phyloP scores from a whole-genome alignment of 352 stramenopile species.

The Pythium apleroticum region DNA sequence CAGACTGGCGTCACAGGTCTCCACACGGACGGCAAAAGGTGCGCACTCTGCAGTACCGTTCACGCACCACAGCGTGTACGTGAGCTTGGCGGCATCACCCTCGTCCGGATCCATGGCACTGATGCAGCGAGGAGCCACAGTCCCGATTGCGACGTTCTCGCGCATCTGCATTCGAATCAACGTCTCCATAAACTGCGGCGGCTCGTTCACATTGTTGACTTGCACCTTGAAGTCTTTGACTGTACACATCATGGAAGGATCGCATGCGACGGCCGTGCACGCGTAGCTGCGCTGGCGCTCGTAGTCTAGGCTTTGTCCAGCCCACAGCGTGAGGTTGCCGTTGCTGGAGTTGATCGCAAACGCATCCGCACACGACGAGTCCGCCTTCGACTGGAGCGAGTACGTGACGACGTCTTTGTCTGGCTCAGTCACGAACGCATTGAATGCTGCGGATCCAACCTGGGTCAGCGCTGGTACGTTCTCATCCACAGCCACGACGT shows the following conservation, averaged over 20 bases:
- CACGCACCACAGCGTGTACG: conserved; percentile 41
- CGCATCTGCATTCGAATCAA: conserved; percentile 34
- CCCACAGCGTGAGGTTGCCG: conserved; percentile 36
- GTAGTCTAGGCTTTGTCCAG: conserved; percentile 35
- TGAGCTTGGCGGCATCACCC: conserved; percentile 36
- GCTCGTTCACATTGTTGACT: conserved; percentile 57
- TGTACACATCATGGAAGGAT: conserved; percentile 50
- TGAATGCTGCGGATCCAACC: conserved; percentile 24
- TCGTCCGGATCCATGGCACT: conserved; percentile 42
- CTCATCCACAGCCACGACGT: conserved; percentile 39
- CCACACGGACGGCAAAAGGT: conserved; percentile 37
- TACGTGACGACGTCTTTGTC: conserved; percentile 46
- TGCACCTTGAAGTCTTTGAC: conserved; percentile 41
- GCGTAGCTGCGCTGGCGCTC: conserved; percentile 37
- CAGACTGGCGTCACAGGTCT: conserved; percentile 40
- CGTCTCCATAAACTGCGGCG: conserved; percentile 38
- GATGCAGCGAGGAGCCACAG: conserved; percentile 36
- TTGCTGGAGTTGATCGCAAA: conserved; percentile 36
- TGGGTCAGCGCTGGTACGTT: conserved; percentile 34
- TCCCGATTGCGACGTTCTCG: conserved; percentile 32
- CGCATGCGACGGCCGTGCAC: conserved; percentile 53
- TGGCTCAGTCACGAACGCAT: conserved; percentile 35
- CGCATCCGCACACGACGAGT: conserved; percentile 45
- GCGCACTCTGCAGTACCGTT: conserved; percentile 30
- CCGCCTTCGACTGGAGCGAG: conserved; percentile 52